Evolutionary conservation across 176 grass and related monocot species (phyloP).

Genomic region (Oryza officinalis): DNA sequence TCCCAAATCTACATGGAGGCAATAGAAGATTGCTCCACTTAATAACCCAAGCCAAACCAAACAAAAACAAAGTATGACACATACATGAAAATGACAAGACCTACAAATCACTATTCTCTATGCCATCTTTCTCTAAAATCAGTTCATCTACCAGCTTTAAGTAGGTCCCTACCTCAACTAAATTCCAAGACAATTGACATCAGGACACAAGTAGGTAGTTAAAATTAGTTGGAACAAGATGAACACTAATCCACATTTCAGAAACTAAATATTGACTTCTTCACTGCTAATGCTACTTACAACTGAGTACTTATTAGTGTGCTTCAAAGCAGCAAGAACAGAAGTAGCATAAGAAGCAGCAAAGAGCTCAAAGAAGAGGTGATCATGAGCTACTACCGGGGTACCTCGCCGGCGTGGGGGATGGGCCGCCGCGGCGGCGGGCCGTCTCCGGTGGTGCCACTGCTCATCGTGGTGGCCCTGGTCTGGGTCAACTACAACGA

Average conservation of each 20-base stretch:
- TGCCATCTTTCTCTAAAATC: slow-evolving; percentile 40
- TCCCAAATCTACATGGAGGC: slow-evolving; percentile 24
- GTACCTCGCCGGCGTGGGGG: slow-evolving; percentile 22
- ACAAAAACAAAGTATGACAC: slow-evolving; percentile 7
- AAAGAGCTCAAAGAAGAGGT: slow-evolving; percentile 29
- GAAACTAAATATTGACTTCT: neutral
- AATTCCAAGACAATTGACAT: slow-evolving; percentile 28
- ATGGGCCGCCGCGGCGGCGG: slow-evolving; percentile 15
- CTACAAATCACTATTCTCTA: slow-evolving; percentile 11
- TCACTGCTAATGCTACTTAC: neutral
- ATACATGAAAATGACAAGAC: slow-evolving; percentile 26
- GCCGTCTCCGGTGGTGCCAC: slow-evolving; percentile 76
- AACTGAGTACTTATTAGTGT: neutral
- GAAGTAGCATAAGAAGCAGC: neutral
- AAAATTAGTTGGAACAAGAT: slow-evolving; percentile 42
- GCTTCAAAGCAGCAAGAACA: neutral
- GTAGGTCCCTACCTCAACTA: slow-evolving; percentile 29
- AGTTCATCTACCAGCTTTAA: slow-evolving; percentile 53
- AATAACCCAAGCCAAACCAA: slow-evolving; percentile 13
- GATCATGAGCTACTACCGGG: slow-evolving; percentile 51
- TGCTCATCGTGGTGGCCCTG: slow-evolving; percentile 63
- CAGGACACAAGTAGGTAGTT: slow-evolving; percentile 43
- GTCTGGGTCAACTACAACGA: slow-evolving; percentile 62
- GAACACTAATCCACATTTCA: neutral
- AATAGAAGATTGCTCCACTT: slow-evolving; percentile 32